These are phyloP conservation scores for Pseudomonodictys pantanalensis DNA, from an alignment of 495 filamentous ascomycete species.

Conservation along the genomic window DNA sequence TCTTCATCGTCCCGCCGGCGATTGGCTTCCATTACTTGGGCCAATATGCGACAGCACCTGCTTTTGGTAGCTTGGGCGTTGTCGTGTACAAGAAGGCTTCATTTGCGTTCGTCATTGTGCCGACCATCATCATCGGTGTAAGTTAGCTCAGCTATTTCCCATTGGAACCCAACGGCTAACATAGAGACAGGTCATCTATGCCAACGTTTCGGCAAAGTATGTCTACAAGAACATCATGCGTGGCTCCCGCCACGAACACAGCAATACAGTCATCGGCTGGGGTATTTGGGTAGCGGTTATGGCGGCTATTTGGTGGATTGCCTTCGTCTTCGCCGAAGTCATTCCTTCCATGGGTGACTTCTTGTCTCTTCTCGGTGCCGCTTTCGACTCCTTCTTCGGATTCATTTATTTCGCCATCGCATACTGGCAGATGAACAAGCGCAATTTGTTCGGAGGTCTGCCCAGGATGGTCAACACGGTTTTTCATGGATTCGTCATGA, in stretches of 20 bases:
- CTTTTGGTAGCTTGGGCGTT: conserved; percentile 48
- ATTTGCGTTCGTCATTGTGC: conserved; percentile 41
- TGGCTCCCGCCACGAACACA: conserved; percentile 45
- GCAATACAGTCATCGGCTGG: conserved; percentile 49
- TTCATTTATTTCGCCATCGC: conserved; percentile 50
- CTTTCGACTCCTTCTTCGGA: conserved; percentile 40
- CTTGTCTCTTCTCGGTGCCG: conserved; percentile 26
- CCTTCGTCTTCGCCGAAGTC: conserved; percentile 48
- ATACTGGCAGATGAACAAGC: conserved; percentile 50
- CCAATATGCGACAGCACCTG: conserved; percentile 50
- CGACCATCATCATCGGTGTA: conserved; percentile 47
- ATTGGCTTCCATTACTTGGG: conserved; percentile 52
- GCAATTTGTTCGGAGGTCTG: conserved; percentile 37
- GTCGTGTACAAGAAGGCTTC: conserved; percentile 48
- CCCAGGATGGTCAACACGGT: conserved; percentile 43
- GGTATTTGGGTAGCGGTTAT: conserved; percentile 47
- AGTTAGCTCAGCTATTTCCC: too few relatives aligned
- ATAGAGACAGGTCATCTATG: conserved; percentile 40
- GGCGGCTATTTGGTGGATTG: conserved; percentile 42
- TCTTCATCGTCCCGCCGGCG: conserved; percentile 51
- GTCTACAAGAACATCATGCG: conserved; percentile 46
- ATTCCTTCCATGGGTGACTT: conserved; percentile 42
- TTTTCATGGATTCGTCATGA: conserved; percentile 45
- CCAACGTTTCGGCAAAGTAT: conserved; percentile 49
- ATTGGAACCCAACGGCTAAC: background rate